Evolutionary conservation across 1,284 basidiomycete species (phyloP).

Genomic region (Irpex sp.): DNA sequence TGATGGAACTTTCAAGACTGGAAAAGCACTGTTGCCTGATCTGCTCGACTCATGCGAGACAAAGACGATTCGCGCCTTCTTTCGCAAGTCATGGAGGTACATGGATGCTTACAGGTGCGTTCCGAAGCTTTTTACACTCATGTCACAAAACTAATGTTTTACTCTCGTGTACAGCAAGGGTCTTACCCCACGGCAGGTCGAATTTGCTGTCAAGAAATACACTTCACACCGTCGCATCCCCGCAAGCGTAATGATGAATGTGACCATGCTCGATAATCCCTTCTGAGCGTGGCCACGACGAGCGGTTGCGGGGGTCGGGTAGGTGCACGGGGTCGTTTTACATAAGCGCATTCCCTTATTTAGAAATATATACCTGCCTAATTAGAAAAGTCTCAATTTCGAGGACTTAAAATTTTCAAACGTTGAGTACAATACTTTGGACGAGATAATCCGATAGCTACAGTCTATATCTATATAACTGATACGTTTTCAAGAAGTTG

Average conservation of each 20-base stretch:
- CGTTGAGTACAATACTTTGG: not conserved
- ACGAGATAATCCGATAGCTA: not conserved
- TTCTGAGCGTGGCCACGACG: not conserved
- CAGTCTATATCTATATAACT: not conserved
- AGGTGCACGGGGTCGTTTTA: not conserved
- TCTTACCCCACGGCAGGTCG: not conserved
- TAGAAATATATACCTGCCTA: not conserved
- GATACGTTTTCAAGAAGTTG: not conserved
- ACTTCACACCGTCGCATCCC: not conserved
- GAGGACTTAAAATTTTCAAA: not conserved
- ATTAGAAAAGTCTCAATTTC: not conserved
- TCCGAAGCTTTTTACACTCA: not conserved
- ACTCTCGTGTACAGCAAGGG: not conserved
- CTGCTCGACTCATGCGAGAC: constrained; percentile 1
- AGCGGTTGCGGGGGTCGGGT: not conserved
- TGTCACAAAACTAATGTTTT: not conserved
- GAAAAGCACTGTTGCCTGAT: not conserved
- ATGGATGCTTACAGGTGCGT: constrained; percentile 5
- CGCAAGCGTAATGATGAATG: not conserved
- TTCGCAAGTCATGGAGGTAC: constrained; percentile 4
- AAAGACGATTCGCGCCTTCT: constrained; percentile 2
- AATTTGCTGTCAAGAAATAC: constrained; percentile 4
- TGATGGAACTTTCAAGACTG: constrained; percentile 1
- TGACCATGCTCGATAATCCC: not conserved
- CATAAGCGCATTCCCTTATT: not conserved